Evolutionary conservation across 225 moss, liverwort and hornwort genomes (phyloP).

Genomic region (Physcomitrium patens): DNA sequence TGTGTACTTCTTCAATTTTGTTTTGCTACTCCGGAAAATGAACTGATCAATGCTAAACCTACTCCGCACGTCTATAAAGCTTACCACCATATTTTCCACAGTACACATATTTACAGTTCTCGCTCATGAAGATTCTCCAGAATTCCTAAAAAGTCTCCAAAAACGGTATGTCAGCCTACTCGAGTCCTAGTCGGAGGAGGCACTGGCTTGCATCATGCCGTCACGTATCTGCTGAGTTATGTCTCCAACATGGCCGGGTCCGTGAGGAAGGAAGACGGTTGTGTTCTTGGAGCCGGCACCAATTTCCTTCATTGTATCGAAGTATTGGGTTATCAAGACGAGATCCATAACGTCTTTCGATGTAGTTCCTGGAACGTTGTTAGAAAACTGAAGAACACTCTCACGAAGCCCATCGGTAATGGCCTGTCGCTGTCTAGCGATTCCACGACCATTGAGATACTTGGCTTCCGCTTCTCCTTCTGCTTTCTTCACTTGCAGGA

Average conservation of each 20-base stretch:
- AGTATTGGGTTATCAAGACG: conserved; percentile 92
- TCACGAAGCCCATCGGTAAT: conserved; percentile 92
- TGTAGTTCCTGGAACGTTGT: conserved; percentile 85
- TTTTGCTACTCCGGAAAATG: background rate
- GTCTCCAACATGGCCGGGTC: conserved; percentile 83
- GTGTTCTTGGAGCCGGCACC: conserved; percentile 80
- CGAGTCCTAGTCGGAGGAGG: conserved; percentile 23
- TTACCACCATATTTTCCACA: background rate
- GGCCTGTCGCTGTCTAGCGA: conserved; percentile 92
- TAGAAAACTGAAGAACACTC: conserved; percentile 82
- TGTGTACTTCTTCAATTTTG: background rate
- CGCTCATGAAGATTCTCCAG: background rate
- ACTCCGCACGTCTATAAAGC: background rate
- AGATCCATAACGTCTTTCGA: conserved; percentile 97
- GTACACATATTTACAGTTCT: conserved; percentile 1
- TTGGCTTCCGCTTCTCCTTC: conserved; percentile 97
- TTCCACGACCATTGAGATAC: conserved; percentile 80
- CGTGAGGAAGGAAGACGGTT: conserved; percentile 90
- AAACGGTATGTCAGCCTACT: conserved; percentile 8
- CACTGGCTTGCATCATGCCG: conserved; percentile 75
- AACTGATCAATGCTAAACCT: background rate
- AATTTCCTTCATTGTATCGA: conserved; percentile 98
- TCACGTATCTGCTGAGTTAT: conserved; percentile 81
- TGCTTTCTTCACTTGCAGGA: conserved; percentile 85
- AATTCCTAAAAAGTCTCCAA: background rate